Evolutionary conservation across 768 basidiomycete species (phyloP).

Genomic region (Auriscalpium vulgare): DNA sequence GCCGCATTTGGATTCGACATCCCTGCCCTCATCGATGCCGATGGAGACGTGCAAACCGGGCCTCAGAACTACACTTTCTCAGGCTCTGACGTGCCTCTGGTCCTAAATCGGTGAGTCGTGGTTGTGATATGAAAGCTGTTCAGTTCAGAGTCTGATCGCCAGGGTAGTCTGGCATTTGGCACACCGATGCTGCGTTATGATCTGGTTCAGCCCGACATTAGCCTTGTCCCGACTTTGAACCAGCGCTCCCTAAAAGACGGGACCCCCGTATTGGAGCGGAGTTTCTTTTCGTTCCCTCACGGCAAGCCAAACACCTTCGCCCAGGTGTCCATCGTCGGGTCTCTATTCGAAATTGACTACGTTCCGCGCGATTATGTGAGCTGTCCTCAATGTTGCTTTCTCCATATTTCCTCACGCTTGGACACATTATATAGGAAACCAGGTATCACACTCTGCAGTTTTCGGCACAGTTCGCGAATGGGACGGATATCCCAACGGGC

Average conservation of each 20-base stretch:
- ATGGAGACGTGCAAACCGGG: constrained; percentile 30
- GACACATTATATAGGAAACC: neutral
- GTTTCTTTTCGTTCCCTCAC: constrained; percentile 33
- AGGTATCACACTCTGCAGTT: neutral
- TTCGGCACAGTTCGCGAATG: constrained; percentile 27
- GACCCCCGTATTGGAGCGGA: constrained; percentile 14
- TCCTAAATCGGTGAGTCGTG: constrained; percentile 30
- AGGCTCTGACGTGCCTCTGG: constrained; percentile 31
- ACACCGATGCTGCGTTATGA: constrained; percentile 39
- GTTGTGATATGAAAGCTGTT: neutral
- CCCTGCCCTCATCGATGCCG: constrained; percentile 34
- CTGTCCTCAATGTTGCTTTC: constrained; percentile 9
- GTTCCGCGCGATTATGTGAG: constrained; percentile 36
- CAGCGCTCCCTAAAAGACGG: constrained; percentile 12
- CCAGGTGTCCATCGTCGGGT: constrained; percentile 32
- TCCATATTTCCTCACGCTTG: neutral
- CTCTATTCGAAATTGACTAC: constrained; percentile 39
- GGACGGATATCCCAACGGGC: constrained; percentile 34
- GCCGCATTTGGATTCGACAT: constrained; percentile 36
- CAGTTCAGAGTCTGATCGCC: neutral
- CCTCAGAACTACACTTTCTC: constrained; percentile 42
- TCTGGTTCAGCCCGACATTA: constrained; percentile 36
- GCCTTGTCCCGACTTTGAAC: constrained; percentile 33
- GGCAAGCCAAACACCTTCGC: constrained; percentile 31
- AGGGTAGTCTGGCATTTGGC: constrained; percentile 37